Conservation (phyloP, 257 asterid genomes). For the Solanum virginianum region DNA sequence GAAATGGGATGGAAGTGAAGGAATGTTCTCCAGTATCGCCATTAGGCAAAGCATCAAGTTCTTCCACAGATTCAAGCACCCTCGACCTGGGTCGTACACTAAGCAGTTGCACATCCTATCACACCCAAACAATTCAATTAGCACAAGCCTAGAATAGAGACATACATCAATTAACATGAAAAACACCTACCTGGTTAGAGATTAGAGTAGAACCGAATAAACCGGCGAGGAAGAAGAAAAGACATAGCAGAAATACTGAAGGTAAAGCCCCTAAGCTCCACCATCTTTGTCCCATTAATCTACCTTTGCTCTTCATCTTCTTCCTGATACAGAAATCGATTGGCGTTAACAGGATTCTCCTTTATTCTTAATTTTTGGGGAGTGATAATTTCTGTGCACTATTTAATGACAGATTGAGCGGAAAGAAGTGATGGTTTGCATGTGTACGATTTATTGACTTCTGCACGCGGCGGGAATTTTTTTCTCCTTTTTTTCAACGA, state of each 20-base stretch:
- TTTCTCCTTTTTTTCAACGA: neutral
- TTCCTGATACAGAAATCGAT: neutral
- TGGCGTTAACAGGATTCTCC: neutral
- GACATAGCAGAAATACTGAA: conserved; percentile 51
- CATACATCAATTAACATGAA: neutral
- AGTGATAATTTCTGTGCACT: neutral
- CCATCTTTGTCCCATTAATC: conserved; percentile 20
- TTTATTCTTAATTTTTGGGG: neutral
- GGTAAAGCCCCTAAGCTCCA: conserved; percentile 45
- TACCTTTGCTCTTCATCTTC: conserved; percentile 52
- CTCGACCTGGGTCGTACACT: conserved; percentile 27
- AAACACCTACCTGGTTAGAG: conserved; percentile 51
- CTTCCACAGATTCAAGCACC: conserved; percentile 29
- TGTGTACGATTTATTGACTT: neutral
- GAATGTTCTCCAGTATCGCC: conserved; percentile 59
- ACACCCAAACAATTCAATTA: neutral
- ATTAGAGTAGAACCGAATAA: conserved; percentile 69
- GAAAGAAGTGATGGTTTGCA: neutral
- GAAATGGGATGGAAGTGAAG: conserved; percentile 53
- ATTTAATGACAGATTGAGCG: neutral
- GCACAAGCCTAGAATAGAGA: neutral
- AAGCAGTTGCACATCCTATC: conserved; percentile 26
- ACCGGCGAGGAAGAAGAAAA: conserved; percentile 76
- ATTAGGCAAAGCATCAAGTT: conserved; percentile 35
- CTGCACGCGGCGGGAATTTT: conserved; percentile 36